Conservation (phyloP, 2,329 filamentous ascomycete genomes). For the Colletotrichum godetiae region DNA sequence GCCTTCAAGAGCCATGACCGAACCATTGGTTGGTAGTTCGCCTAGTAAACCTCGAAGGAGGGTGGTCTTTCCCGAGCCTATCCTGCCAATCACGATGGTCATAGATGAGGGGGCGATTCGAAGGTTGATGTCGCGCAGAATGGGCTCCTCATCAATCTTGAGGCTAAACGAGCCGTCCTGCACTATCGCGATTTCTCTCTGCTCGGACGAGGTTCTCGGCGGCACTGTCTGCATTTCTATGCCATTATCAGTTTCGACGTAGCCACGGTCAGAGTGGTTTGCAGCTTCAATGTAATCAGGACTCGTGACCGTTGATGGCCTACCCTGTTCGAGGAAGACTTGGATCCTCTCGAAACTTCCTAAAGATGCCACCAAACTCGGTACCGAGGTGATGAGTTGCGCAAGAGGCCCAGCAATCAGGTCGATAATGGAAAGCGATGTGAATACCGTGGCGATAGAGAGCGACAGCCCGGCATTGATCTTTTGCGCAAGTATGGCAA, state of each 20-base stretch:
- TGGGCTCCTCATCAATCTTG: conserved; percentile 1
- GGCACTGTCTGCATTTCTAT: background rate
- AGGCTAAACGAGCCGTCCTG: conserved; percentile 7
- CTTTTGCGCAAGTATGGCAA: conserved; percentile 33
- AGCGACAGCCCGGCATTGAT: conserved; percentile 6
- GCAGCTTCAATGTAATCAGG: background rate
- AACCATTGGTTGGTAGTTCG: conserved; percentile 22
- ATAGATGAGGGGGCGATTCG: conserved; percentile 13
- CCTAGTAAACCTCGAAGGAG: conserved; percentile 34
- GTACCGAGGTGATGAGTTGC: conserved; percentile 37
- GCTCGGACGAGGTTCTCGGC: background rate
- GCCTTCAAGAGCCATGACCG: background rate
- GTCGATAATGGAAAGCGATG: conserved; percentile 40
- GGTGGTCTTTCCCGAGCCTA: conserved; percentile 37
- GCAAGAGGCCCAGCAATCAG: conserved; percentile 38
- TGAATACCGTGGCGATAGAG: conserved; percentile 36
- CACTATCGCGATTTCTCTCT: background rate
- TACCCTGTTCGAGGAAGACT: conserved; percentile 15
- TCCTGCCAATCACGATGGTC: conserved; percentile 36
- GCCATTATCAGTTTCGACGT: too few relatives aligned
- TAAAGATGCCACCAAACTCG: conserved; percentile 38
- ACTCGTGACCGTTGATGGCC: background rate
- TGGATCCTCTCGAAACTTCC: conserved; percentile 41
- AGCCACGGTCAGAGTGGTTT: background rate
- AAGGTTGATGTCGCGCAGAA: conserved; percentile 23